These are phyloP conservation scores for Sechiopsis laciniata DNA, from an alignment of 306 rosid species.

Conservation along the genomic window DNA sequence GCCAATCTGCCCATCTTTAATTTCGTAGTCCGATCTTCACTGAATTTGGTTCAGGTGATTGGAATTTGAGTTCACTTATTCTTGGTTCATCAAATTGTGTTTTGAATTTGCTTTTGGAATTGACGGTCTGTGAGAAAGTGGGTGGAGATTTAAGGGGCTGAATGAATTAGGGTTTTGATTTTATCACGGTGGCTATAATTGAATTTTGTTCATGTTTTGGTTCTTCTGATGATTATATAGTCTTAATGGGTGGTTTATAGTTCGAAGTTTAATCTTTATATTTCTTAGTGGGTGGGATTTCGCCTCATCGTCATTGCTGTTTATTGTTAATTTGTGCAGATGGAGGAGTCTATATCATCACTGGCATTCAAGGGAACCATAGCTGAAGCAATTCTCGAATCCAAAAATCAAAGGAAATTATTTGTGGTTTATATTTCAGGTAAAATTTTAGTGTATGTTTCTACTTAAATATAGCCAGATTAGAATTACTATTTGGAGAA, in stretches of 20 bases:
- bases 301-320: neutral
- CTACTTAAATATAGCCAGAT: neutral
- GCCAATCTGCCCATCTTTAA: neutral
- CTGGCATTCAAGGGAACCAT: slow-evolving; percentile 47
- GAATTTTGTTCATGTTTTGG: neutral
- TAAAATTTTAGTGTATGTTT: neutral
- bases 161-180: neutral
- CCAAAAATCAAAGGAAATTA: slow-evolving; percentile 51
- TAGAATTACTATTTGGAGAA: neutral
- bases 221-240: neutral
- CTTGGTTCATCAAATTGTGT: neutral
- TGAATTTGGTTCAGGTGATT: slow-evolving; percentile 16
- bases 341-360: slow-evolving; percentile 41
- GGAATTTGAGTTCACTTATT: neutral
- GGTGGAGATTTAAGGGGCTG: neutral
- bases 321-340: slow-evolving; percentile 23
- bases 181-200: neutral
- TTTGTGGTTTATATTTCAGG: slow-evolving; percentile 55
- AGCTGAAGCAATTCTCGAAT: slow-evolving; percentile 44
- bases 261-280: neutral
- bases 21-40: neutral
- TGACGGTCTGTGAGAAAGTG: slow-evolving; percentile 1
- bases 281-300: neutral
- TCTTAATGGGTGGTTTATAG: neutral
- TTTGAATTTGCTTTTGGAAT: neutral